Evolutionary conservation across 192 early-diverging fungal species (phyloP).

Genomic region (Backusella liffmaniae): DNA sequence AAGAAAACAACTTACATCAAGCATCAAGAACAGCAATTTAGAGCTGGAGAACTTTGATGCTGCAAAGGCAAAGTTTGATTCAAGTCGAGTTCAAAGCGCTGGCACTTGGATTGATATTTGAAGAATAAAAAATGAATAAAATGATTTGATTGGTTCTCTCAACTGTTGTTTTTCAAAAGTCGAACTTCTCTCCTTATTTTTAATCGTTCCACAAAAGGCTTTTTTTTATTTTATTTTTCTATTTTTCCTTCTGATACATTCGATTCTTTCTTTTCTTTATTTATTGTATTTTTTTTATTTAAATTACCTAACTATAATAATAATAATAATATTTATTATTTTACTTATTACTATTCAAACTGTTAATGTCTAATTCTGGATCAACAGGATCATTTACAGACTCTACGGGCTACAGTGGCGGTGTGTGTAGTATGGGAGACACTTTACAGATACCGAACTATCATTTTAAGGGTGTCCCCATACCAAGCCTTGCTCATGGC

Average conservation of each 20-base stretch:
- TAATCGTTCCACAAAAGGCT: neutral
- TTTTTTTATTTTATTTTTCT: neutral
- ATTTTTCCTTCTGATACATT: neutral
- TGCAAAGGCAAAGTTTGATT: constrained; percentile 8
- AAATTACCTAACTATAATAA: neutral
- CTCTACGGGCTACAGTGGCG: constrained; percentile 3
- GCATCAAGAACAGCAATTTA: neutral
- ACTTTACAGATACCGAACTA: constrained; percentile 29
- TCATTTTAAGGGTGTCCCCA: constrained; percentile 23
- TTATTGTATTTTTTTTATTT: neutral
- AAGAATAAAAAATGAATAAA: neutral
- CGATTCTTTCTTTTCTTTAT: neutral
- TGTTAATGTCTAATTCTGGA: constrained; percentile 28
- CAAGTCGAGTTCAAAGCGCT: neutral
- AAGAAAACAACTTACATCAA: neutral
- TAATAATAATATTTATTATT: too few species aligned
- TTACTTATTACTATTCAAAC: neutral
- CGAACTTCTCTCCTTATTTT: neutral
- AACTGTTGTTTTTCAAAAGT: neutral
- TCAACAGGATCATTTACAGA: constrained; percentile 28
- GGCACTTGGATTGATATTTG: constrained; percentile 1
- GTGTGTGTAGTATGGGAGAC: neutral
- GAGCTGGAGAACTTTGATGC: neutral
- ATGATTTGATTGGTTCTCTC: neutral
- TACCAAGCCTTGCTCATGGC: constrained; percentile 21